A percentile compares a stretch with the other conserved stretches of the same genome.
Conservation (phyloP, 1,284 basidiomycete genomes). For the Abortiporus biennis region DNA sequence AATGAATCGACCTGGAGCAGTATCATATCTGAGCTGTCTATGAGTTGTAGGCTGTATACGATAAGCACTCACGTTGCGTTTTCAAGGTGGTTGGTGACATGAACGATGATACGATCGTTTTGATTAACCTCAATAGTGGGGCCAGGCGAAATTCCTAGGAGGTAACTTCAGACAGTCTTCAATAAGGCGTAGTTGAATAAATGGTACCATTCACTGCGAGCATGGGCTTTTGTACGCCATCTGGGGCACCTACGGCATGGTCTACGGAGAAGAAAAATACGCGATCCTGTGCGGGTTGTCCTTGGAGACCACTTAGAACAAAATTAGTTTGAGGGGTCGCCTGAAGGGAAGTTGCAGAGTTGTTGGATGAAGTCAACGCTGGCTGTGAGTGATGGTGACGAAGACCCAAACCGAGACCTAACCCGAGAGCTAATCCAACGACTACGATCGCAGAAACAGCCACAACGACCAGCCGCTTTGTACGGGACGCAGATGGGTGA, state of each 20-base stretch:
- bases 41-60: background rate
- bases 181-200: background rate
- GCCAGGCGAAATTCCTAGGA: constrained; percentile 34
- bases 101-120: constrained; percentile 35
- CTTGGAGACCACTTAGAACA: constrained; percentile 19
- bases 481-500: background rate
- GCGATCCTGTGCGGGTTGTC: constrained; percentile 27
- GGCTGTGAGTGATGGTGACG: constrained; percentile 15
- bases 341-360: constrained; percentile 11
- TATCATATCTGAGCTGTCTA: background rate
- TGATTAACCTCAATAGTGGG: constrained; percentile 44
- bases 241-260: constrained; percentile 26
- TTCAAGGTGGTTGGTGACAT: constrained; percentile 33
- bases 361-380: constrained; percentile 1
- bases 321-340: constrained; percentile 18
- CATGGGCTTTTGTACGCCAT: constrained; percentile 32
- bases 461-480: constrained; percentile 7
- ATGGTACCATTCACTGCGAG: constrained; percentile 37
- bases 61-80: constrained; percentile 23
- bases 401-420: constrained; percentile 35
- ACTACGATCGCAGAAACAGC: constrained; percentile 14
- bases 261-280: constrained; percentile 29
- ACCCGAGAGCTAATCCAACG: constrained; percentile 26
- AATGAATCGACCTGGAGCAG: constrained; percentile 30
- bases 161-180: background rate